Percentiles rank a stretch among this genome's conserved stretches.
phyloP scores from a whole-genome alignment of 305 asterid species.

The Fraxinus platypoda region DNA sequence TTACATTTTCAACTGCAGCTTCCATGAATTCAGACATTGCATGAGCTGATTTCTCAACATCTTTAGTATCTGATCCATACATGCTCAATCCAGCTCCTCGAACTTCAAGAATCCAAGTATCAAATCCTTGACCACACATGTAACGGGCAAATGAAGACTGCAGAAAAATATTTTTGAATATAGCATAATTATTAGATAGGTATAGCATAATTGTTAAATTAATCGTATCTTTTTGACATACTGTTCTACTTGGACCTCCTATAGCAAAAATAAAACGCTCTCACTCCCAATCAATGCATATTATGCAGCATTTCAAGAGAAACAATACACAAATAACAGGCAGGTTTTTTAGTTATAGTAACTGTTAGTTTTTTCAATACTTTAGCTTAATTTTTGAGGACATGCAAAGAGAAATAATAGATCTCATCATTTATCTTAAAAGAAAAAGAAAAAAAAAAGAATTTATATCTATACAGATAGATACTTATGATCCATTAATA shows the following conservation, averaged over 20 bases:
- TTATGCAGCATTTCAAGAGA: conserved; percentile 10
- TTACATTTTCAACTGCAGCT: conserved; percentile 52
- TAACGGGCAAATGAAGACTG: conserved; percentile 95
- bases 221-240: not conserved
- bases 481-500: not conserved
- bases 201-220: not conserved
- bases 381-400: not conserved
- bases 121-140: conserved; percentile 97
- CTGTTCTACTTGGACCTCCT: not conserved
- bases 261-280: not conserved
- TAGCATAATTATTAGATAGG: not conserved
- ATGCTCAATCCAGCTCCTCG: conserved; percentile 92
- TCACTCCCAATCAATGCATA: not conserved
- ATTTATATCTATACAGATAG: not conserved
- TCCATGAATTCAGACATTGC: conserved; percentile 59
- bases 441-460: not conserved
- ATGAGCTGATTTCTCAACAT: conserved; percentile 61
- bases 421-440: not conserved
- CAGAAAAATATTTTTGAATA: conserved; percentile 22
- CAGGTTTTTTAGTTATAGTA: not conserved
- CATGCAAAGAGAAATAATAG: not conserved
- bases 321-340: not conserved
- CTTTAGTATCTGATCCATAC: conserved; percentile 47
- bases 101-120: conserved; percentile 92
- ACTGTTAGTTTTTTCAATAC: not conserved